Percentiles rank a stretch among this genome's conserved stretches.
Evolutionary conservation across 306 rosid genomes (phyloP).

Genomic region (Acacia crassicarpa): DNA sequence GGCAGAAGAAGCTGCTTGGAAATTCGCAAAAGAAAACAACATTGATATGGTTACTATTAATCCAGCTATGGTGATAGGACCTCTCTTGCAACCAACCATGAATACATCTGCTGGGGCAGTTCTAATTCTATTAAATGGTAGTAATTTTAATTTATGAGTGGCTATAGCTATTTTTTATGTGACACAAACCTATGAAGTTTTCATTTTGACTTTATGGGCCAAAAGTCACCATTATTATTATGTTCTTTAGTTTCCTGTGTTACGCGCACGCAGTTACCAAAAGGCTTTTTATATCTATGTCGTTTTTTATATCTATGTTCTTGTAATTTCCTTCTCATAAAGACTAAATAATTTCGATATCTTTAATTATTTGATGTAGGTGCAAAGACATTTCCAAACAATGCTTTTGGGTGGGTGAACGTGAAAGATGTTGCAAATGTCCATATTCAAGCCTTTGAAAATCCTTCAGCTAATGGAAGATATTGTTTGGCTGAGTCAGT

Average conservation of each 20-base stretch:
- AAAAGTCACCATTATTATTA: too few relatives aligned
- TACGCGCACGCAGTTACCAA: too few relatives aligned
- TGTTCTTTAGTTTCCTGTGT: too few relatives aligned
- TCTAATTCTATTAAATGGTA: not conserved
- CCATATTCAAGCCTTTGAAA: conserved; percentile 7
- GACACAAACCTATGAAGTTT: too few relatives aligned
- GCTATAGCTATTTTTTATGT: too few relatives aligned
- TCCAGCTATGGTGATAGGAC: not conserved
- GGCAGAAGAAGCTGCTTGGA: not conserved
- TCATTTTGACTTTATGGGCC: too few relatives aligned
- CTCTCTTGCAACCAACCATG: not conserved
- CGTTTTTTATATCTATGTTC: too few relatives aligned
- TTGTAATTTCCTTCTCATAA: not conserved
- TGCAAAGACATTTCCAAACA: not conserved
- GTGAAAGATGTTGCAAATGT: conserved; percentile 9
- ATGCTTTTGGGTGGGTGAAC: not conserved
- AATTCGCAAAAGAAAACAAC: not conserved
- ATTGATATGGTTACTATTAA: not conserved
- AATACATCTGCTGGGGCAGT: not conserved
- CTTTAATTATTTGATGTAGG: not conserved
- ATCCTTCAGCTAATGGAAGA: conserved; percentile 9
- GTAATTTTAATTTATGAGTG: too few relatives aligned
- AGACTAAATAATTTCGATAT: not conserved
- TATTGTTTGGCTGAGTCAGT: not conserved
- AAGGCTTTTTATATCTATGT: too few relatives aligned